These are phyloP conservation scores for Penicillium canariense DNA, from an alignment of 495 filamentous ascomycete genomes.

Conservation along the genomic window DNA sequence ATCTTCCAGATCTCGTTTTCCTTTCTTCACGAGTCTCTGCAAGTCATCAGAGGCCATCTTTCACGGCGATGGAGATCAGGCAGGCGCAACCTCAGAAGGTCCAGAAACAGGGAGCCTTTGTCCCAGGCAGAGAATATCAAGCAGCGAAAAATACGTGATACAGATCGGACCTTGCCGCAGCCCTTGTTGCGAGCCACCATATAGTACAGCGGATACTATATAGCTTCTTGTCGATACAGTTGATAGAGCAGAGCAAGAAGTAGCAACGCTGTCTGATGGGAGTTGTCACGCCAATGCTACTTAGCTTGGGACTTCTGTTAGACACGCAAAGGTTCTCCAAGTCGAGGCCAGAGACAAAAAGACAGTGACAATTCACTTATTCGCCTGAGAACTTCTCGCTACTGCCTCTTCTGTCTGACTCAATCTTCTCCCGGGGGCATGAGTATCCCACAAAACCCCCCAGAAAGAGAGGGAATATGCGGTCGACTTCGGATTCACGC, in stretches of 20 bases:
- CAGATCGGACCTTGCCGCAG: conserved; percentile 25
- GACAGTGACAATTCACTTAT: conserved; percentile 44
- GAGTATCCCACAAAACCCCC: conserved; percentile 4
- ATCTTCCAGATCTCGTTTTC: not conserved
- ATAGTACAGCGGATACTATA: conserved; percentile 60
- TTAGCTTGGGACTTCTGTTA: conserved; percentile 51
- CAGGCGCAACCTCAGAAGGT: not conserved
- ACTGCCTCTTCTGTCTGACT: conserved; percentile 20
- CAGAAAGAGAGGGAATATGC: conserved; percentile 18
- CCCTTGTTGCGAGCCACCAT: conserved; percentile 39
- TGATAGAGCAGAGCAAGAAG: conserved; percentile 61
- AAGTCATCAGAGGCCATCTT: not conserved
- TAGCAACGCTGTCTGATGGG: conserved; percentile 43
- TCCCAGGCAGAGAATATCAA: not conserved
- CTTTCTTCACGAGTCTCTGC: not conserved
- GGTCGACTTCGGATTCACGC: conserved; percentile 18
- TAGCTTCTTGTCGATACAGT: conserved; percentile 67
- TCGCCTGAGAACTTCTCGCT: conserved; percentile 37
- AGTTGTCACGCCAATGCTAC: conserved; percentile 39
- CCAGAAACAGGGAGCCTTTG: not conserved
- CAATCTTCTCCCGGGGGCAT: conserved; percentile 8
- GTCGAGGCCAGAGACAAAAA: conserved; percentile 28
- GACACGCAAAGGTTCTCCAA: conserved; percentile 34
- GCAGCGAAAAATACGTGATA: conserved; percentile 1
- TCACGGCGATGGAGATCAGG: not conserved